These are phyloP conservation scores for Theileria parva DNA, from an alignment of 169 alveolate species.

Conservation along the genomic window DNA sequence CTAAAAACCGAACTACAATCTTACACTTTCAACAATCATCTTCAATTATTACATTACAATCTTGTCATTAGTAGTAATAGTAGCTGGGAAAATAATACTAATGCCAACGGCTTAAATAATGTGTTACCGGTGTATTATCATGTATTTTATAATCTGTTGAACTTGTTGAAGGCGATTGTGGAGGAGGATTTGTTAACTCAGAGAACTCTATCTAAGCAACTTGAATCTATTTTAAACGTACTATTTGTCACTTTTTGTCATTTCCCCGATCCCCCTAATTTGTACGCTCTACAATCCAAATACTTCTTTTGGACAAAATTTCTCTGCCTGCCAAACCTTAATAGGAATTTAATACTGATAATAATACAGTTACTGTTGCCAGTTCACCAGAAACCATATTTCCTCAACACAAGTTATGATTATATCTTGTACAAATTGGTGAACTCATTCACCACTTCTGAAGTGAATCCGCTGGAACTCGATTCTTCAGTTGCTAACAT, in stretches of 20 bases:
- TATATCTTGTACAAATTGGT: constrained; percentile 5
- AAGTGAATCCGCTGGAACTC: not conserved
- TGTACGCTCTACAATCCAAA: constrained; percentile 6
- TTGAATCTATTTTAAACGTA: constrained; percentile 16
- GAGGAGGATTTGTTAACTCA: not conserved
- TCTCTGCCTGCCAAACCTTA: constrained; percentile 11
- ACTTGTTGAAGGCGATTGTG: constrained; percentile 13
- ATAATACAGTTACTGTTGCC: constrained; percentile 24
- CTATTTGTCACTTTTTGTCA: constrained; percentile 9
- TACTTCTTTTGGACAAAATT: constrained; percentile 17
- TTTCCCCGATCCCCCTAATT: constrained; percentile 6
- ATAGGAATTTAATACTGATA: constrained; percentile 9
- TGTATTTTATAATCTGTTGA: constrained; percentile 12
- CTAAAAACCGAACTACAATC: constrained; percentile 3
- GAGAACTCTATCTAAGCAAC: not conserved
- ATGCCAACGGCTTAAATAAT: no score
- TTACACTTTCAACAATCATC: not conserved
- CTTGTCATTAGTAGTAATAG: not conserved
- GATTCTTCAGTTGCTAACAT: constrained; percentile 24
- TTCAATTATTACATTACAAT: constrained; percentile 1
- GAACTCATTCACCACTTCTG: not conserved
- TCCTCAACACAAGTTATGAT: constrained; percentile 1
- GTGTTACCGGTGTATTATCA: constrained; percentile 3
- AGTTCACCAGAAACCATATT: constrained; percentile 11
- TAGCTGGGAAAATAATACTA: not conserved